Base-by-base conservation (phyloP, 495 filamentous ascomycete species). In the Neurospora sp. region DNA sequence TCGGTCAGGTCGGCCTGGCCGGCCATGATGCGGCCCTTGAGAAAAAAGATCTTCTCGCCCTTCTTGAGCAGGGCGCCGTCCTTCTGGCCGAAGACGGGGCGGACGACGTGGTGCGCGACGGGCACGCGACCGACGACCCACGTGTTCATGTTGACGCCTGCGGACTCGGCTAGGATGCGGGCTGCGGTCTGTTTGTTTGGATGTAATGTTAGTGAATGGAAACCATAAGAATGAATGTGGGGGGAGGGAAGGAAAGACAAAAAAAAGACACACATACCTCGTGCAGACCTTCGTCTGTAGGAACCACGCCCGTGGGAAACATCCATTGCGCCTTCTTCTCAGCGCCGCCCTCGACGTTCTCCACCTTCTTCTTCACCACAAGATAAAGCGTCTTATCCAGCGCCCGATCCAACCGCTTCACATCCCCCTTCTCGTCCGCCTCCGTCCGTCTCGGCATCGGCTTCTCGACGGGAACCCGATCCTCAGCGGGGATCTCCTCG, bases 61-160 rank as follows among this genome's bases (percentile, higher is more conserved):
- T 72, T 74, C 70, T 75, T 72, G 68, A 75, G 71, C 20, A 80
- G 76, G 31, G 82, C 72, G n/a, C 78, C 72, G n/a, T 73, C 74
- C 71, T 80, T 77, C 31, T 83, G 79, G 47, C 78, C 78, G 45
- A 82, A 74, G 45, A 74, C 77, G 74, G 80, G 87, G 79, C 80
- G 82, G 70, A 77, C 85, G 70, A 90, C 82, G 79, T 91, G 80
- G 82, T 98, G 93, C 10, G 94, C 94, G 68, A 97, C 88, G 18
- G 96, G 96, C 74, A 91, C 92, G 77, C 91, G 93, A 73, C 95
- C 96, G 73, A 98, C 92, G 76, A 98, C 87, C 94, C 96, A 99
- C 72, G 94, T 98, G 85, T 98, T 98, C 95, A 99, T 98, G 86
- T 99, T 97, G 39, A 91, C 81, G 73, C 96, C 96, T 14, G 89